Evolutionary conservation across 495 filamentous ascomycete genomes (phyloP), one percentile per base, ranked within the genome.

Genomic region (Talaromyces adpressus): DNA sequence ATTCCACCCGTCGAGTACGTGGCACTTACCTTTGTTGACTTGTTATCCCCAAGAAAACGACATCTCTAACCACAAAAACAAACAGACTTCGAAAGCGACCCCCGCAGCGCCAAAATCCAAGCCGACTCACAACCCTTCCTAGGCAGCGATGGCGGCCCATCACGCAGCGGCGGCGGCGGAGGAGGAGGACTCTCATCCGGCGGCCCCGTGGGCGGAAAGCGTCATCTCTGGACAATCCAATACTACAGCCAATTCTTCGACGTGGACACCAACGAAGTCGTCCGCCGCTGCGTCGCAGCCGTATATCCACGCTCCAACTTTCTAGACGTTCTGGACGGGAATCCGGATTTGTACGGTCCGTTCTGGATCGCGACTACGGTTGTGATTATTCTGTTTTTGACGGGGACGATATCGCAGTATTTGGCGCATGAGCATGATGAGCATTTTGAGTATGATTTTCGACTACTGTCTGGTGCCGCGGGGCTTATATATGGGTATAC

Each of bases 281-380:
- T 96, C 53, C 78, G 84, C 68, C 89, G 94, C 63, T 97, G 93
- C 72, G 82, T 85, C 70, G 89, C 91, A 0, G 86, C 93, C 23
- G 77, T 98, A 27, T 96, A 89, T 76, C 94, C 95, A 32, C 86
- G 91, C 58, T 86, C 87, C 56, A 97, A 96, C 79, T 98, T 98
- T 75, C 86, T 98, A 63, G 94, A 98, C 69, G 89, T 97, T 36
- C 81, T 97, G 6, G 94, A 97, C 68, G 94, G 92, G n/a, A 97
- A 97, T 71, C 91, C 94, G 20, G 94, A 98, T 71, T 82, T 98
- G 61, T 98, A 98, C 79, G 88, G 88, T 2, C 94, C 94, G 4
- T 89, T 98, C 74, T 98, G 94, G 94, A 97, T 98, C 77, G 95
- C 95, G 11, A 98, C 94, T 1, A 97, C 94, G 3, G 95, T 98